Evolutionary conservation across 2,329 filamentous ascomycete genomes (phyloP).

Genomic region (Hypoxylon sp.): DNA sequence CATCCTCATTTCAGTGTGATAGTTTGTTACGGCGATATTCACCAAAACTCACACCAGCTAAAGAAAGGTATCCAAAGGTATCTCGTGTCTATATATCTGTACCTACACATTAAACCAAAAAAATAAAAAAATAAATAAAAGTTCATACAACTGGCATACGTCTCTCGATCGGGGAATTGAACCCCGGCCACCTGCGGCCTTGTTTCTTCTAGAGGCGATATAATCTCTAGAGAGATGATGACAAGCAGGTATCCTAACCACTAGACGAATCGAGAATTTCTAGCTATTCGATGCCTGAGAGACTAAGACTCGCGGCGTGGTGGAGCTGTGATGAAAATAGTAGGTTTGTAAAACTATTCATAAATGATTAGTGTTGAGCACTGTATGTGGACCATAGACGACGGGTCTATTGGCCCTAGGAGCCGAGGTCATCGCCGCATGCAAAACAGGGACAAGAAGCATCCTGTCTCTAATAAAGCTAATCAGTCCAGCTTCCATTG

Average conservation of each 20-base stretch:
- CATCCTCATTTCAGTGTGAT: background rate
- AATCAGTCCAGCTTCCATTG: too few species aligned
- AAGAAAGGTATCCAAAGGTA: background rate
- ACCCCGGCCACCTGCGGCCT: slow-evolving; percentile 53
- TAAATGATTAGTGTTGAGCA: background rate
- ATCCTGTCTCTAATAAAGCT: background rate
- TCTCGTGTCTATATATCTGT: background rate
- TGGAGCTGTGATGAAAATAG: background rate
- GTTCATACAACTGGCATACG: background rate
- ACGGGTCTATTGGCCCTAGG: background rate
- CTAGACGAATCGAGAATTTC: slow-evolving; percentile 37
- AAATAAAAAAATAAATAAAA: too few species aligned
- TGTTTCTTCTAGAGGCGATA: background rate
- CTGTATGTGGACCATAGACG: background rate
- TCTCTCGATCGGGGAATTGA: slow-evolving; percentile 57
- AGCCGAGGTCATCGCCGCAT: background rate
- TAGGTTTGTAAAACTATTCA: background rate
- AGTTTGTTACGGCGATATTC: background rate
- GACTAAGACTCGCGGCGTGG: background rate
- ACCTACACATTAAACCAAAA: background rate
- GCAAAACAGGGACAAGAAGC: background rate
- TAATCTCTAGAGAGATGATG: slow-evolving; percentile 3
- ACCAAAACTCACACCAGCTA: background rate
- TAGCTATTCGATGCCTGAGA: background rate
- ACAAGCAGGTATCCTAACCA: slow-evolving; percentile 40